Base-by-base conservation (phyloP, 176 grass and related monocot species). In the Carex parvula region DNA sequence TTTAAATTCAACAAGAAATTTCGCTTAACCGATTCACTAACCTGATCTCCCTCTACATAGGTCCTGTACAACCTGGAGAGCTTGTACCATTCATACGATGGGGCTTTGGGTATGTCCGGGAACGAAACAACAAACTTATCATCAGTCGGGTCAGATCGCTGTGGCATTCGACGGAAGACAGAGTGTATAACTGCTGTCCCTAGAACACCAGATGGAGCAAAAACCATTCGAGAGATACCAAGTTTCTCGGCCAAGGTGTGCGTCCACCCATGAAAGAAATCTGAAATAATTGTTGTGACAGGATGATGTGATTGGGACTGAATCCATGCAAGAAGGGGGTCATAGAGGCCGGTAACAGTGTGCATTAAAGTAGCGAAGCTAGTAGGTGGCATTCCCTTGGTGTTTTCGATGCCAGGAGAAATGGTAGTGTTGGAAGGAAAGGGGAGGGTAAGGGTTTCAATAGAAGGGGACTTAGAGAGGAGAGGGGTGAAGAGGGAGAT, bases 261-360 rank as follows among this genome's bases (percentile, higher is more conserved):
- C 74, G 87, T 89, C 94, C 92, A 44, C 85, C 91, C 70, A 15
- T 82, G 69, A 82, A 96, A 93, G 7, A 90, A 21, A 56, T 96
- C 91, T 59, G 93, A 91, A 55, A 93, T 32, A 72, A 96, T 81
- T 26, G 84, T 69, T 3, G 83, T 82, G 50, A 92, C 75, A 7
- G 83, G 70, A 17, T 62, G 46, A 32, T 15, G 0, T 2, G 5
- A 79, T 22, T 46, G 20, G 52, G 81, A n/a, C 50, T 83, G 81
- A 2, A 61, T 65, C n/a, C 80, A 82, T 65, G 60, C 16, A 60
- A 84, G 66, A 21, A 74, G 52, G 4, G 82, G 89, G 0, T 30
- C 16, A 14, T 59, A 15, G 77, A 94, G 87, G 46, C 70, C 78
- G 46, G 86, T 29, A 80, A 94, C 42, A 16, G 81, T 82, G 41